Evolutionary conservation across 805 yeast genomes (phyloP), one percentile per base, ranked within the genome.

Genomic region (Ogataea naganishii): DNA sequence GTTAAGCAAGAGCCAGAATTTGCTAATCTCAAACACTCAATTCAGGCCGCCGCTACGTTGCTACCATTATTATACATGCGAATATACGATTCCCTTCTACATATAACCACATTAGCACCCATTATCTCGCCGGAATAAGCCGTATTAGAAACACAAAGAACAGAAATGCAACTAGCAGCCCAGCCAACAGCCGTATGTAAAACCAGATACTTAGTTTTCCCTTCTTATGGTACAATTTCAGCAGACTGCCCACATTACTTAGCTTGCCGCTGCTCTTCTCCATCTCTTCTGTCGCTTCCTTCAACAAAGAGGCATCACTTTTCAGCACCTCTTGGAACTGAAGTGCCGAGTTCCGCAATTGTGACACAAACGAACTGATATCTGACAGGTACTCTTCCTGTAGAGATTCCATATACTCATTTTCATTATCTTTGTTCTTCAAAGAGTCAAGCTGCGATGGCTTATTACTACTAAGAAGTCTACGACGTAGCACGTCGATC

Each of bases 71-170:
- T 20, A 23, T 23, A 8, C 14, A 8, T 23, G 11, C 14, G 25
- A 23, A 12, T 16, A 5, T 17, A 17, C 9, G 12, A 10, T n/a
- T n/a, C n/a, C n/a, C n/a, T n/a, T n/a, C 7, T 18, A 12, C 17
- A n/a, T 14, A 56, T 28, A 67, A 62, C 33, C 33, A 41, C 12
- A 49, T 44, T 29, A 56, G 58, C 31, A 55, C 51, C 20, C 58
- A 56, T 29, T 59, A 70, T 5, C 56, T 66, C 6, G 52, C 56
- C 5, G 58, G 58, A 6, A 53, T 44, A 23, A 53, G 27, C 26
- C 58, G 40, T 12, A 53, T 47, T 13, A 53, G 33, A 7, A 51
- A 34, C 14, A 52, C 20, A 14, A 51, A 36, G 20, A 53, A 38
- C 11, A 46, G 15, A 34, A 53, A 53, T 1, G 49, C 31, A 2